Conservation (phyloP, 192 early-diverging fungal genomes). For the Spizellomyces sp. region DNA sequence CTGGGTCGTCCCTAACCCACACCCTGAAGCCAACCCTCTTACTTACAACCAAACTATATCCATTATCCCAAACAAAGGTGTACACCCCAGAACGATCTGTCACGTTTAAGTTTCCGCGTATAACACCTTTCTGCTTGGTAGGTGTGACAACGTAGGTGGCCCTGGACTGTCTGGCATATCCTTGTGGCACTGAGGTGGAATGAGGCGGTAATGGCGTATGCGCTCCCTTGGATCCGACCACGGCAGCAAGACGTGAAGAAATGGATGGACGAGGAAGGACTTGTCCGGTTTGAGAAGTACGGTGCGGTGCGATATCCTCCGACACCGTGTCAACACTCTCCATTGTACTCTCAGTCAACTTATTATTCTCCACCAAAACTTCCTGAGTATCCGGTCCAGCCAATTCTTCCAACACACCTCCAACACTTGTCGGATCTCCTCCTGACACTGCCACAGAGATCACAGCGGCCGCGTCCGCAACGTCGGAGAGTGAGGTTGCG, state of each 20-base stretch:
- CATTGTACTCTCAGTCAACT: not conserved
- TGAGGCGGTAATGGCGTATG: not conserved
- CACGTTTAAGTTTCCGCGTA: slow-evolving; percentile 11
- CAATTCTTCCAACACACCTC: not conserved
- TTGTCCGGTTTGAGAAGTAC: not conserved
- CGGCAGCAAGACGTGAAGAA: slow-evolving; percentile 27
- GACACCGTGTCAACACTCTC: slow-evolving; percentile 2
- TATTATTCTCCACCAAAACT: not conserved
- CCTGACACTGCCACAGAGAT: no score
- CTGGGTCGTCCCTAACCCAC: not conserved
- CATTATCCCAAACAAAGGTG: slow-evolving; percentile 49
- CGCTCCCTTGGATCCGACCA: not conserved
- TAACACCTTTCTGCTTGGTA: slow-evolving; percentile 12
- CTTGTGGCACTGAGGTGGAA: not conserved
- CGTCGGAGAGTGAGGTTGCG: no score
- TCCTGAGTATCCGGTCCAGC: not conserved
- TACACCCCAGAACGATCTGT: slow-evolving; percentile 37
- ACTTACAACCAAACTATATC: slow-evolving; percentile 31
- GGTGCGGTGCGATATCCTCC: not conserved
- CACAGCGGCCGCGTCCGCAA: no score
- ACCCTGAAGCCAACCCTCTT: not conserved
- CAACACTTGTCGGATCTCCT: not conserved
- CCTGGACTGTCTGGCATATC: not conserved
- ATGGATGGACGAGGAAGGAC: slow-evolving; percentile 6
- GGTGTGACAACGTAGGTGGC: not conserved